A percentile compares a stretch with the other conserved stretches of the same genome.
These are phyloP conservation scores for Auxenochlorella pyrenoidosa DNA, from an alignment of 139 green algal species.

Conservation along the genomic window DNA sequence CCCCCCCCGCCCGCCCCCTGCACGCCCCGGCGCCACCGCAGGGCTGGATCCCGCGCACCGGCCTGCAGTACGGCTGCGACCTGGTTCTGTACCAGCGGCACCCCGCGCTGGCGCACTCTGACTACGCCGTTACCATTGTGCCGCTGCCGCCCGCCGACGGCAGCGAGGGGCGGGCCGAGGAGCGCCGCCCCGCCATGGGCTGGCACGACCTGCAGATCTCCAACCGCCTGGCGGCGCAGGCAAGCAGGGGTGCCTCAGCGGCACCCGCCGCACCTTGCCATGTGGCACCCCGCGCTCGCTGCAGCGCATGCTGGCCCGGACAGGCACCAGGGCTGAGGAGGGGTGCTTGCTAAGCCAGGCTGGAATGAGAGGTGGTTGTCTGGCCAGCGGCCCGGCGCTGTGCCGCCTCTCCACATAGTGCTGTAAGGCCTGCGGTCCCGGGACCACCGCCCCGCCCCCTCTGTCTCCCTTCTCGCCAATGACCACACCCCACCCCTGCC, in stretches of 20 bases:
- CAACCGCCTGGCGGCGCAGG: constrained; percentile 59
- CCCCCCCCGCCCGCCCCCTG: not conserved
- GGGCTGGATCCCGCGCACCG: constrained; percentile 69
- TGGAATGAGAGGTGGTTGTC: too few relatives aligned
- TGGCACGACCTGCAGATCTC: constrained; percentile 60
- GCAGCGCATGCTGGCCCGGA: too few relatives aligned
- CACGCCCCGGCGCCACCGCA: constrained; percentile 24
- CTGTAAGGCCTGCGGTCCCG: too few relatives aligned
- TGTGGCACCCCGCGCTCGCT: too few relatives aligned
- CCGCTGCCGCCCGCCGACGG: not conserved
- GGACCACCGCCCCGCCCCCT: too few relatives aligned
- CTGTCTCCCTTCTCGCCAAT: not conserved
- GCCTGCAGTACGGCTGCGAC: constrained; percentile 69
- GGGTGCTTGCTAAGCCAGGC: too few relatives aligned
- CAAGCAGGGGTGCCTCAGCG: not conserved
- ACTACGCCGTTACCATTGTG: constrained; percentile 58
- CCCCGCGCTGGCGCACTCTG: constrained; percentile 55
- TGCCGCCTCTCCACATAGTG: too few relatives aligned
- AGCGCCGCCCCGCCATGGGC: constrained; percentile 14
- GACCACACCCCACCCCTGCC: not conserved
- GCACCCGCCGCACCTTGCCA: too few relatives aligned
- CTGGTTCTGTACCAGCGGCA: constrained; percentile 70
- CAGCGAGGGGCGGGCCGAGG: not conserved
- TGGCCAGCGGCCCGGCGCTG: too few relatives aligned
- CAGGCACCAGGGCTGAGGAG: too few relatives aligned